Conservation (phyloP, 345 rosid species). For the Firmiana major region DNA sequence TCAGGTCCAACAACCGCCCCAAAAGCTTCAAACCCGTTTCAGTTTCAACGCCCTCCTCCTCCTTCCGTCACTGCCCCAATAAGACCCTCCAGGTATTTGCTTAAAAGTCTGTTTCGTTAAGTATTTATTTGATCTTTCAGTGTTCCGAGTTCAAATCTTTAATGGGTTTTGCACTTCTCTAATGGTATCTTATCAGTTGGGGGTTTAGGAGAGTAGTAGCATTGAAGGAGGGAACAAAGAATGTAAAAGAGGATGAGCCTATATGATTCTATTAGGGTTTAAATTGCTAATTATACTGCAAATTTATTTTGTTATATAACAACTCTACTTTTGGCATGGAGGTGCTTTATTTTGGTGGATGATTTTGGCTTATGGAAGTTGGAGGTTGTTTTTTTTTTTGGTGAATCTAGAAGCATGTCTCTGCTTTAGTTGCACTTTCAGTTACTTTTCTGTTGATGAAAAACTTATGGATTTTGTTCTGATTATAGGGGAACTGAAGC, state of each 20-base stretch:
- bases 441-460: background rate
- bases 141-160: background rate
- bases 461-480: slow-evolving; percentile 6
- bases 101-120: background rate
- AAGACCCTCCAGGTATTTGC: slow-evolving; percentile 24
- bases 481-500: slow-evolving; percentile 24
- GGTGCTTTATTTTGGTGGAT: background rate
- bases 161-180: background rate
- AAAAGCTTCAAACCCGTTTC: slow-evolving; percentile 18
- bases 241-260: background rate
- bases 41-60: slow-evolving; percentile 27
- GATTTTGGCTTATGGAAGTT: background rate
- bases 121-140: background rate
- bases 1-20: slow-evolving; percentile 41
- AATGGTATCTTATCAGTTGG: background rate
- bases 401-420: background rate
- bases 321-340: background rate
- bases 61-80: slow-evolving; percentile 19
- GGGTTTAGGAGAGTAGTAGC: background rate
- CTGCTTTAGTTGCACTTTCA: background rate
- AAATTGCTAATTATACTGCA: background rate
- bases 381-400: background rate
- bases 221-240: background rate
- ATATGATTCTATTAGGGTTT: background rate
- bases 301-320: background rate